Conservation (phyloP, 2,329 filamentous ascomycete species). For the Stemphylium vesicarium region DNA sequence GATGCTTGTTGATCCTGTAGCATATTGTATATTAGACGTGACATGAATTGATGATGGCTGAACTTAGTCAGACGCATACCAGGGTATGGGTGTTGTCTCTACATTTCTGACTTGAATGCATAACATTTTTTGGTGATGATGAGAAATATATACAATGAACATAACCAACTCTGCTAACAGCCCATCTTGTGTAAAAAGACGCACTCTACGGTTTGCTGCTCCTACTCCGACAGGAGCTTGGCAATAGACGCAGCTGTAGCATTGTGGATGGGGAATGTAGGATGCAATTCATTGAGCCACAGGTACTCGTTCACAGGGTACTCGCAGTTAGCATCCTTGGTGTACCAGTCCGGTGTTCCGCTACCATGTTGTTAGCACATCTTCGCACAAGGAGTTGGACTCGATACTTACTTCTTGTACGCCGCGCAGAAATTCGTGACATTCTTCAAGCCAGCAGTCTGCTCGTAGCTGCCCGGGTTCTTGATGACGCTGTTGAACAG, state of each 20-base stretch:
- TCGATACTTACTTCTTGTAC: slow-evolving; percentile 56
- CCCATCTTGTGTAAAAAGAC: neutral
- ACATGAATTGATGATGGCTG: neutral
- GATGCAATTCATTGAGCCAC: slow-evolving; percentile 69
- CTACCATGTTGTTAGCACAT: slow-evolving; percentile 23
- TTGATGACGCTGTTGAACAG: slow-evolving; percentile 62
- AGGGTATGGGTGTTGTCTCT: neutral
- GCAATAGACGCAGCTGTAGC: slow-evolving; percentile 58
- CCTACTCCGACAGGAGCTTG: slow-evolving; percentile 23
- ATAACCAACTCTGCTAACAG: too few species aligned
- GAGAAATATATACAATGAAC: neutral
- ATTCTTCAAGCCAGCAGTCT: slow-evolving; percentile 63
- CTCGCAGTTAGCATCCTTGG: slow-evolving; percentile 54
- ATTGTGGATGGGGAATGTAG: slow-evolving; percentile 68
- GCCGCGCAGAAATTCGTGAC: slow-evolving; percentile 61
- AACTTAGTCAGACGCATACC: neutral
- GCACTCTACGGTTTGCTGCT: neutral
- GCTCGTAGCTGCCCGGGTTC: slow-evolving; percentile 56
- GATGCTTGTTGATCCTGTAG: slow-evolving; percentile 5
- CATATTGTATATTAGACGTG: slow-evolving; percentile 6
- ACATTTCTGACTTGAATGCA: too few species aligned
- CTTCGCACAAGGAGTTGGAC: neutral
- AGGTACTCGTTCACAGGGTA: slow-evolving; percentile 67
- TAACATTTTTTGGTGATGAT: neutral
- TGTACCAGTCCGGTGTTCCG: slow-evolving; percentile 49